Conservation (phyloP, 495 filamentous ascomycete species). For the Aspergillus nanangensis region DNA sequence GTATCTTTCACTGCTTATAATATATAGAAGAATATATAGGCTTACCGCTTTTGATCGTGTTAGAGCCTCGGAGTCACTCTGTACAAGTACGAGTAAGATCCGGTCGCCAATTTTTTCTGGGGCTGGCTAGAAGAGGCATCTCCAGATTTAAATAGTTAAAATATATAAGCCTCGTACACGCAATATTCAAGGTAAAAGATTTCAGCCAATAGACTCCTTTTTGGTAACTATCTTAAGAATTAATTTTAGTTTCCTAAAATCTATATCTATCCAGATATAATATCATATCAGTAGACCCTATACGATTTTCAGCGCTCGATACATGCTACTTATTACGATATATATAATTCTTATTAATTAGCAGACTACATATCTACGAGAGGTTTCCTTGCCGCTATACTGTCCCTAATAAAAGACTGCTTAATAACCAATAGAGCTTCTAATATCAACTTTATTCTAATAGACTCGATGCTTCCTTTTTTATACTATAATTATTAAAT, state of each 20-base stretch:
- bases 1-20: too few species aligned
- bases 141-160: neutral
- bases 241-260: constrained; percentile 1
- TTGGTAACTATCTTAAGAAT: neutral
- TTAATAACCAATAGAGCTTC: constrained; percentile 1
- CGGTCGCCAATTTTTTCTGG: neutral
- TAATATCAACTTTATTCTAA: neutral
- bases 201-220: neutral
- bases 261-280: constrained; percentile 1
- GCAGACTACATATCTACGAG: neutral
- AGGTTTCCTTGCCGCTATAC: neutral
- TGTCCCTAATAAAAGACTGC: neutral
- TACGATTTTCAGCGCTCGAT: neutral
- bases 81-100: too few species aligned
- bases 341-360: neutral
- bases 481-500: neutral
- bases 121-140: neutral
- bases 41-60: too few species aligned
- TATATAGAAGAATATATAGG: too few species aligned
- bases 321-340: neutral
- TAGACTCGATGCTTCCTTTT: constrained; percentile 1
- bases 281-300: neutral
- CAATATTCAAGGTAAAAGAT: neutral
- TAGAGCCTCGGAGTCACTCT: too few species aligned
- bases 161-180: neutral